Evolutionary conservation across 1,284 basidiomycete genomes (phyloP), one percentile per base, ranked within the genome.

Genomic region (Microbotryum saponariae): DNA sequence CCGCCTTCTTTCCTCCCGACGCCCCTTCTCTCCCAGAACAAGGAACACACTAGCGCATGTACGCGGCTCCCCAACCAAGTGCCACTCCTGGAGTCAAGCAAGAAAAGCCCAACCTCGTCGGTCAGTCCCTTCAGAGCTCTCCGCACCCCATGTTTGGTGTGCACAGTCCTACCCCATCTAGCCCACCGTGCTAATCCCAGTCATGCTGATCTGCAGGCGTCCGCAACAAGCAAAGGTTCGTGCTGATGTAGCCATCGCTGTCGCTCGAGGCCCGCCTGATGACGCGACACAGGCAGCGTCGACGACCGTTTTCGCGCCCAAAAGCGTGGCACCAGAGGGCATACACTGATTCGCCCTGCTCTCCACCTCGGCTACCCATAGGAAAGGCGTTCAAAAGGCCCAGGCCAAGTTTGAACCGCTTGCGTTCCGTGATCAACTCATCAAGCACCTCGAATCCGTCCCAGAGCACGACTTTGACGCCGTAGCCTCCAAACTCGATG

Each of bases 401-500:
- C 76, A 77, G 42, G 77, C 79, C 65, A 81, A 81, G 74, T 79
- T 79, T 68, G 80, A 81, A 71, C 80, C 80, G 55, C 52, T 73
- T 93, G 92, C 87, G 76, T 97, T 97, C 81, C 85, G 92, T 79
- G 93, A 97, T 78, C 87, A 91, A 70, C 86, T 97, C 70, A 88
- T 89, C 76, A 91, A 93, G 77, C 87, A 94, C 74, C 85, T 97
- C 65, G 89, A 92, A 78, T 86, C 88, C 52, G 85, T 94, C 59
- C 82, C 85, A 50, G 54, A 59, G 20, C 83, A 81, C 74, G 90
- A 94, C 72, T 91, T 90, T 75, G 90, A 92, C 71, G 81, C 83
- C 23, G 85, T 87, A 74, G 80, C 88, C 49, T 83, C 85, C 74
- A 92, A 93, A 78, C 83, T 97, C 71, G 84, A 76, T 60, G 56